Conservation (phyloP, 2,329 filamentous ascomycete genomes). For the Ceratocystiopsis brevicomis region DNA sequence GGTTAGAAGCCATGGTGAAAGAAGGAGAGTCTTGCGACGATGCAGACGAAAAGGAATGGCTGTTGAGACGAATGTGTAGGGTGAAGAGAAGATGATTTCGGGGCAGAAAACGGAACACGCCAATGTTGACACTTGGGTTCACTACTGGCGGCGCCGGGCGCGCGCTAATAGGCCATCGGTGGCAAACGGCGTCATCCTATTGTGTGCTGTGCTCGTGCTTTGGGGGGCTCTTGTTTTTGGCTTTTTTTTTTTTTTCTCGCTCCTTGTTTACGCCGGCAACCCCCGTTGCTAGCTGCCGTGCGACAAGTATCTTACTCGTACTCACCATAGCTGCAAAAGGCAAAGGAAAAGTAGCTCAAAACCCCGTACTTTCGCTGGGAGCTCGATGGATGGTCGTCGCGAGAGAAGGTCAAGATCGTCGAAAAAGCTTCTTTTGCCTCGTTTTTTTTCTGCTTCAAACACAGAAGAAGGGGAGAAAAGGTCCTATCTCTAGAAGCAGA, state of each 20-base stretch:
- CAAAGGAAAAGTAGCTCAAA: neutral
- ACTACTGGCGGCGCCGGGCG: too few relatives aligned
- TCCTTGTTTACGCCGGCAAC: neutral
- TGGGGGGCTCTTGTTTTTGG: neutral
- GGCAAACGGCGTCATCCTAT: neutral
- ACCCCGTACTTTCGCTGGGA: neutral
- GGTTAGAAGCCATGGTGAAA: slow-evolving; percentile 29
- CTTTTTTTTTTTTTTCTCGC: slow-evolving; percentile 1
- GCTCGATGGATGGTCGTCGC: neutral
- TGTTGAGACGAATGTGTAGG: neutral
- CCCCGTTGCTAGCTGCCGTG: neutral
- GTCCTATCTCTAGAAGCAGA: neutral
- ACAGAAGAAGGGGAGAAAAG: neutral
- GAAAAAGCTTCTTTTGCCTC: too few relatives aligned
- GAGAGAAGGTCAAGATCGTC: neutral
- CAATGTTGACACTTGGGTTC: too few relatives aligned
- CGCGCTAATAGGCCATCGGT: too few relatives aligned
- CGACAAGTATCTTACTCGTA: neutral
- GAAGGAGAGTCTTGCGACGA: neutral
- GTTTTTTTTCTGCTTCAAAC: too few relatives aligned
- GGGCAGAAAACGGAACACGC: neutral
- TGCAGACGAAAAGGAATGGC: neutral
- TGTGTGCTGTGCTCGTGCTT: slow-evolving; percentile 2
- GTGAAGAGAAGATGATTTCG: too few relatives aligned
- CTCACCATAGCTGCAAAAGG: neutral